Evolutionary conservation across 2,329 filamentous ascomycete genomes (phyloP).

Genomic region (Microdochium paspali): DNA sequence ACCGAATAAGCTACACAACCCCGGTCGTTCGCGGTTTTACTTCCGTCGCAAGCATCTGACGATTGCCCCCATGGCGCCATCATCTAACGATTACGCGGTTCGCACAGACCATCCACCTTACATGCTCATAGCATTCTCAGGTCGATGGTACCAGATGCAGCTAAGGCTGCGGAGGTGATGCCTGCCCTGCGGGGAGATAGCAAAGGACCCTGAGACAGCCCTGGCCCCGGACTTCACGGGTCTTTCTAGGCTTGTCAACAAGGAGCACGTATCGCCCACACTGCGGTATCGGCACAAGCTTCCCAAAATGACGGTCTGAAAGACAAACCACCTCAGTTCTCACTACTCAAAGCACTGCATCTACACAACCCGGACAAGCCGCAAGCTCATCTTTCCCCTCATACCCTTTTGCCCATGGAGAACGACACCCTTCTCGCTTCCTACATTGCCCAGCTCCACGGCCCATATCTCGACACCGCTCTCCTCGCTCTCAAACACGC

Average conservation of each 20-base stretch:
- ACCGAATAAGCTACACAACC: not conserved
- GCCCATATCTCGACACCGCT: conserved; percentile 11
- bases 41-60: not conserved
- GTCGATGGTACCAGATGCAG: too few relatives aligned
- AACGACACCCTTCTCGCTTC: not conserved
- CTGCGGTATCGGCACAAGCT: not conserved
- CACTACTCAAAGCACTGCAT: not conserved
- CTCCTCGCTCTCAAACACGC: conserved; percentile 3
- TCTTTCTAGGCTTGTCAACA: too few relatives aligned
- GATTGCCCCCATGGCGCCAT: not conserved
- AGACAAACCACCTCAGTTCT: not conserved
- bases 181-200: too few relatives aligned
- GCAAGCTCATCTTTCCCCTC: not conserved
- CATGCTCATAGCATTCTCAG: too few relatives aligned
- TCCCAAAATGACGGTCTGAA: not conserved
- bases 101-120: not conserved
- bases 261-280: too few relatives aligned
- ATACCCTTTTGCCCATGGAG: not conserved
- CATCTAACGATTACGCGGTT: not conserved
- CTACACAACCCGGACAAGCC: not conserved
- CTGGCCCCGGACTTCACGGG: too few relatives aligned
- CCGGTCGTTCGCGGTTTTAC: not conserved
- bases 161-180: too few relatives aligned
- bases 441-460: conserved; percentile 5
- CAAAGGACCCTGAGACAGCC: too few relatives aligned